Conservation (phyloP, 2,329 filamentous ascomycete species). For the Trichoderma sp. region DNA sequence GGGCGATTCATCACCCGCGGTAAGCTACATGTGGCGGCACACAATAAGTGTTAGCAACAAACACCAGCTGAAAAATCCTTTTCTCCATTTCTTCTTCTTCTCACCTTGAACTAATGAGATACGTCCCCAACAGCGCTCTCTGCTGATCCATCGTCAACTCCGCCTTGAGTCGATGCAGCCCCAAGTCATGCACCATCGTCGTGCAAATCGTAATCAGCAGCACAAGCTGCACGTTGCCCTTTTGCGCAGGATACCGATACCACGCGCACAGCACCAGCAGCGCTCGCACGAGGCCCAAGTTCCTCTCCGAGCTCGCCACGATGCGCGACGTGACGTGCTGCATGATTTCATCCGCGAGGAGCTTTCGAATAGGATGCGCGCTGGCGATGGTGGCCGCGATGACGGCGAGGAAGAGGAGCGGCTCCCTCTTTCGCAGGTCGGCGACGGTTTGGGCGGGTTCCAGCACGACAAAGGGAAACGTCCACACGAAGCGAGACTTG, state of each 20-base stretch:
- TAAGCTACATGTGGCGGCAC: not conserved
- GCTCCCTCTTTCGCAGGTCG: conserved; percentile 12
- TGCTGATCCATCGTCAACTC: conserved; percentile 23
- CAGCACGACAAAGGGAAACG: conserved; percentile 27
- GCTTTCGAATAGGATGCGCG: conserved; percentile 20
- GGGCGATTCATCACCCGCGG: conserved; percentile 1
- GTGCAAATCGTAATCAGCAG: conserved; percentile 16
- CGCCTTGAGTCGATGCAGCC: not conserved
- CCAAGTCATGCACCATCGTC: conserved; percentile 26
- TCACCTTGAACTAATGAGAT: conserved; percentile 20
- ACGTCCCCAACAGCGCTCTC: conserved; percentile 26
- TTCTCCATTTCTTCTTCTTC: not conserved
- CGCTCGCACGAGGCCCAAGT: conserved; percentile 23
- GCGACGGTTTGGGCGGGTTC: conserved; percentile 7
- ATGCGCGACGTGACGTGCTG: conserved; percentile 26
- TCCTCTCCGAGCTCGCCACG: conserved; percentile 27
- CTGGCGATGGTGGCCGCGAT: conserved; percentile 16
- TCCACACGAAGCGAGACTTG: conserved; percentile 20
- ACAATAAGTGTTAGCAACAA: not conserved
- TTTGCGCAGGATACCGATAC: conserved; percentile 27
- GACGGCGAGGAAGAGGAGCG: conserved; percentile 28
- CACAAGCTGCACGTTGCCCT: conserved; percentile 25
- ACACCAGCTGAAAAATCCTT: not conserved
- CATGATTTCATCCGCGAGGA: conserved; percentile 26
- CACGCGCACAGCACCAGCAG: conserved; percentile 27